phyloP scores from a whole-genome alignment of 2,329 filamentous ascomycete species.

The Fusarium sp. region DNA sequence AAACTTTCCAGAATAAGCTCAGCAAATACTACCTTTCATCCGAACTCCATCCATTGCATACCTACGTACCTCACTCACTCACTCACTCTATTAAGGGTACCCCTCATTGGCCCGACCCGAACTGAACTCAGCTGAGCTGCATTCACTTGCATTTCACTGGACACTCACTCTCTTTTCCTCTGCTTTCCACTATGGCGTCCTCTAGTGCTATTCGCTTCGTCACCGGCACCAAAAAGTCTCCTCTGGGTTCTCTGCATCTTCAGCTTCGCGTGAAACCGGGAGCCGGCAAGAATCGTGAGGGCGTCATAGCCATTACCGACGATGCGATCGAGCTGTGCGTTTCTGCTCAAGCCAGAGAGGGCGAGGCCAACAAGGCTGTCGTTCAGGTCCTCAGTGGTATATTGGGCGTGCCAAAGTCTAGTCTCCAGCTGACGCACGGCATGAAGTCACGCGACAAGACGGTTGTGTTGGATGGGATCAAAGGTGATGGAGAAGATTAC shows the following conservation, averaged over 20 bases:
- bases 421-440: constrained; percentile 72
- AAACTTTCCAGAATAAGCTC: not conserved
- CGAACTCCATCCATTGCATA: not conserved
- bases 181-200: constrained; percentile 44
- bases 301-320: constrained; percentile 67
- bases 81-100: constrained; percentile 8
- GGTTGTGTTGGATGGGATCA: constrained; percentile 57
- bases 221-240: constrained; percentile 60
- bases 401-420: constrained; percentile 72
- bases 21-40: not conserved
- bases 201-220: constrained; percentile 60
- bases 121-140: not conserved
- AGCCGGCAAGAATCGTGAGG: constrained; percentile 70
- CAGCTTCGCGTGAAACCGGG: constrained; percentile 77
- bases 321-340: constrained; percentile 74
- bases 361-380: constrained; percentile 77
- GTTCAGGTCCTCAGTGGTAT: constrained; percentile 70
- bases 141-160: constrained; percentile 1
- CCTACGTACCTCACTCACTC: not conserved
- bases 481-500: constrained; percentile 49
- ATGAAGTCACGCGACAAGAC: constrained; percentile 75
- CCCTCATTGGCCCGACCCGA: constrained; percentile 13
- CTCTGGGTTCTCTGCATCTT: constrained; percentile 65
- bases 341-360: constrained; percentile 72
- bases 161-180: not conserved